Evolutionary conservation across 371 early-diverging fungal genomes (phyloP), one percentile per base, ranked within the genome.

Genomic region (Syncephalastrum contaminatum): DNA sequence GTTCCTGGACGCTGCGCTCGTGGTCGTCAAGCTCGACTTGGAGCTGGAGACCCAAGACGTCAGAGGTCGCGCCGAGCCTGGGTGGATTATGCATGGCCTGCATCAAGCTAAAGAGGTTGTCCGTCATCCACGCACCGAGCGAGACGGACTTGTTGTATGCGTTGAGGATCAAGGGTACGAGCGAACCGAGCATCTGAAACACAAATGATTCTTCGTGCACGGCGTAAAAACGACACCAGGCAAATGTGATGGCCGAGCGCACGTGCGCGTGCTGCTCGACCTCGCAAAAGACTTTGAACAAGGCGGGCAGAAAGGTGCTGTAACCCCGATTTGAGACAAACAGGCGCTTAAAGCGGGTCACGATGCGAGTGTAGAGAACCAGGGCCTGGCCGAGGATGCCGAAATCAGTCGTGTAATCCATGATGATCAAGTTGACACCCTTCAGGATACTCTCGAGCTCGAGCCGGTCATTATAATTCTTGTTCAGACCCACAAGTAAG

Each of bases 161-260:
- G 8, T 65, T 72, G 3, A 87, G 72, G 39, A 84, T 82, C 15
- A 76, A 22, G 2, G 88, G 88, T 1, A 82, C 80, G 12, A 87
- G 59, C 6, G 76, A 63, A 4, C 88, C 88, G 19, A 87, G 54
- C 72, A 90, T 80, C 58, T 87, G 88, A 46, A 87, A 83, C 1
- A 87, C 70, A 66, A 87, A 87, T 0, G 88, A 65, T 49, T 87
- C 88, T 63, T 83, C 81, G 44, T 87, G 88, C 1, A 86, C 68
- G 18, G 80, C 72, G 53, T 81, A 86, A 19, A 87, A 86, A n/a
- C 82, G 69, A 49, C 77, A 76, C 72, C 82, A 83, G 0, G 79
- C 73, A 54, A 76, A 82, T n/a, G 66, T 72, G 42, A 87, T 80
- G 0, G 84, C 82, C 7, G 80, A 77, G 4, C 75, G 64, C 7